phyloP scores from a whole-genome alignment of 2,329 filamentous ascomycete species.

The Calonectria pteridis region DNA sequence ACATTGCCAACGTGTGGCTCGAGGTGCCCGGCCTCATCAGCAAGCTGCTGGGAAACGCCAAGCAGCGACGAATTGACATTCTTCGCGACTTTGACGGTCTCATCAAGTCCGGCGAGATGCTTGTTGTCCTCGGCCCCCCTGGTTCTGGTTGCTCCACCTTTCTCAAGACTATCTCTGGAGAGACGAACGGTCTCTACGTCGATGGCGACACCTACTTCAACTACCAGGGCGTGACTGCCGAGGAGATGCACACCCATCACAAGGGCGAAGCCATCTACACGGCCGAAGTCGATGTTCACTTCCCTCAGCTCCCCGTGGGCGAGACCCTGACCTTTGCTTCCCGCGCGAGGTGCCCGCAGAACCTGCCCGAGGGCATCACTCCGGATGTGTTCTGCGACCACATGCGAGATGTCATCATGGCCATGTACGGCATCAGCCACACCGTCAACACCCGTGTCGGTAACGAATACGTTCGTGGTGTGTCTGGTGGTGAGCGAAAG shows the following conservation, averaged over 20 bases:
- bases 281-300: slow-evolving; percentile 25
- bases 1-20: slow-evolving; percentile 24
- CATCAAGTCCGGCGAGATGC: slow-evolving; percentile 20
- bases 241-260: slow-evolving; percentile 26
- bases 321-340: slow-evolving; percentile 29
- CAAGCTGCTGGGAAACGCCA: slow-evolving; percentile 8
- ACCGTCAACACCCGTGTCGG: slow-evolving; percentile 27
- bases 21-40: slow-evolving; percentile 11
- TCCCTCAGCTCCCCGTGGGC: slow-evolving; percentile 26
- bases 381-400: slow-evolving; percentile 20
- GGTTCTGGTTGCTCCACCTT: slow-evolving; percentile 23
- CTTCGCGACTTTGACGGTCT: slow-evolving; percentile 20
- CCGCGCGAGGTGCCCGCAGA: slow-evolving; percentile 20
- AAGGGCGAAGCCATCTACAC: slow-evolving; percentile 29
- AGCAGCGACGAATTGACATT: slow-evolving; percentile 21
- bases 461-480: slow-evolving; percentile 25
- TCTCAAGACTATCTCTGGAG: slow-evolving; percentile 28
- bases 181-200: slow-evolving; percentile 26
- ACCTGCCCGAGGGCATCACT: slow-evolving; percentile 14
- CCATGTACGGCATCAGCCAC: slow-evolving; percentile 29
- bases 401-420: slow-evolving; percentile 28
- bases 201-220: slow-evolving; percentile 24
- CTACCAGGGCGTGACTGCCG: slow-evolving; percentile 23
- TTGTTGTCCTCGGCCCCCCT: slow-evolving; percentile 22
- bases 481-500: slow-evolving; percentile 25